A percentile compares a stretch with the other conserved stretches of the same genome.
Conservation (phyloP, 495 filamentous ascomycete genomes). For the Tuber indicum region DNA sequence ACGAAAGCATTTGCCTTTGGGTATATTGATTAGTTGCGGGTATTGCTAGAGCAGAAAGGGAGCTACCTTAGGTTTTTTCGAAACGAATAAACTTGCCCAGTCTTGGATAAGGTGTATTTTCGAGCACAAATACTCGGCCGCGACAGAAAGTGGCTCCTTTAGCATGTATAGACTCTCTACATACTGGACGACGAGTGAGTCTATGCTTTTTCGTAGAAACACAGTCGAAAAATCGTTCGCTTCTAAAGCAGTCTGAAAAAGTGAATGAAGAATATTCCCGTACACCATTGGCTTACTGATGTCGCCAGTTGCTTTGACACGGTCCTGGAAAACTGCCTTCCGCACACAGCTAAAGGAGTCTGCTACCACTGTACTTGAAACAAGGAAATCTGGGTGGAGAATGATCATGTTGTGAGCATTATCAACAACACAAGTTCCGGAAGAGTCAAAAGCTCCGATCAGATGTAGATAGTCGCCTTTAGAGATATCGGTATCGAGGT, state of each 20-base stretch:
- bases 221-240: constrained; percentile 70
- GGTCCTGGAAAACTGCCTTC: constrained; percentile 84
- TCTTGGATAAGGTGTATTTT: constrained; percentile 69
- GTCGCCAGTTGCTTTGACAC: constrained; percentile 78
- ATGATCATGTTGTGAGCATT: constrained; percentile 79
- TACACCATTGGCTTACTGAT: constrained; percentile 73
- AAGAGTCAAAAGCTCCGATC: constrained; percentile 66
- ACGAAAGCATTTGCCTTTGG: constrained; percentile 58
- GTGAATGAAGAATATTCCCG: constrained; percentile 83
- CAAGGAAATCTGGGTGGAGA: constrained; percentile 88
- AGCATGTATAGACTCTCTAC: constrained; percentile 82
- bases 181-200: constrained; percentile 59
- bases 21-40: constrained; percentile 41
- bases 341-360: constrained; percentile 87
- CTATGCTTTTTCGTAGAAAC: constrained; percentile 59
- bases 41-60: constrained; percentile 20
- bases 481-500: constrained; percentile 62
- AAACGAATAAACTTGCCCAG: constrained; percentile 79
- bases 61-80: constrained; percentile 61
- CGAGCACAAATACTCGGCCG: constrained; percentile 65
- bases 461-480: constrained; percentile 73
- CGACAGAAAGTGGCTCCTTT: constrained; percentile 63
- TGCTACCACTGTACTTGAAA: constrained; percentile 86
- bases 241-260: constrained; percentile 84
- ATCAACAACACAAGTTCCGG: constrained; percentile 64